These are phyloP conservation scores for Suhomyces pyralidae DNA, from an alignment of 805 yeast species.

Conservation along the genomic window DNA sequence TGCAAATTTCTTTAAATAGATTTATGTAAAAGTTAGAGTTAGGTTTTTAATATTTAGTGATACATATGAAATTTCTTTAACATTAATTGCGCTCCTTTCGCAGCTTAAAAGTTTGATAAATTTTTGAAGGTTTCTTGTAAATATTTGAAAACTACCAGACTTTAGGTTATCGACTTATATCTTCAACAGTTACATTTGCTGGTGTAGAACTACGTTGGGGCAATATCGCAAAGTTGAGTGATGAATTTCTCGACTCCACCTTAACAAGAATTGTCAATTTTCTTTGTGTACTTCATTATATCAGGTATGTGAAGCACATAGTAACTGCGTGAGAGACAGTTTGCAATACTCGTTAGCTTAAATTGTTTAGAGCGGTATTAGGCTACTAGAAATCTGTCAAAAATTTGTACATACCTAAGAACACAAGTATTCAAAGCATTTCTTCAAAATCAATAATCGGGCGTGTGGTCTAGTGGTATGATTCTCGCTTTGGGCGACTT, in stretches of 20 bases:
- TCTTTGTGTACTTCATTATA: neutral
- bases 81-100: neutral
- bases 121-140: neutral
- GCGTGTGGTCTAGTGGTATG: slow-evolving; percentile 34
- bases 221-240: neutral
- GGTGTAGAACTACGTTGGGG: neutral
- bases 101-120: neutral
- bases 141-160: neutral
- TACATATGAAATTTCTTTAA: too few species aligned
- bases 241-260: too few species aligned
- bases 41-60: too few species aligned
- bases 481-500: slow-evolving; percentile 29
- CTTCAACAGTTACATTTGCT: neutral
- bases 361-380: too few species aligned
- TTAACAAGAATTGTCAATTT: too few species aligned
- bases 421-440: too few species aligned
- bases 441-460: slow-evolving; percentile 7
- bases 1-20: slow-evolving; percentile 1
- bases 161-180: neutral
- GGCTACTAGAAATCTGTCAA: too few species aligned
- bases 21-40: neutral
- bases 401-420: too few species aligned
- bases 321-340: too few species aligned
- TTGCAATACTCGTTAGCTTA: too few species aligned
- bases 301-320: too few species aligned